phyloP scores from a whole-genome alignment of 306 rosid species.

The Sindora glabra region DNA sequence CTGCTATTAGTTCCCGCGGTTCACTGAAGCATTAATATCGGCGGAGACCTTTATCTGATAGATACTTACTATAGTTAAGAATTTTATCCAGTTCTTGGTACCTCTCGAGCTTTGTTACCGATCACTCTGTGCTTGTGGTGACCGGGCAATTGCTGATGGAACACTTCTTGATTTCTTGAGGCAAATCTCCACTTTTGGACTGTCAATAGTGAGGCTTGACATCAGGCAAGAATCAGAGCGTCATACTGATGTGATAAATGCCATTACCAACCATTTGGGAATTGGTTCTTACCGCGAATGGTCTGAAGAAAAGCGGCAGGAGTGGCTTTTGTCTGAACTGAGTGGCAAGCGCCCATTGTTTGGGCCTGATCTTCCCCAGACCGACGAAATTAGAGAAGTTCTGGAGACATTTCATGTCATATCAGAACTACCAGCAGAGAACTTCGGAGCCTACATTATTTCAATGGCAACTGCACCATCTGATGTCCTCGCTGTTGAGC shows the following conservation, averaged over 20 bases:
- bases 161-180: conserved; percentile 94
- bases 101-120: conserved; percentile 91
- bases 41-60: background rate
- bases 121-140: conserved; percentile 89
- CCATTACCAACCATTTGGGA: conserved; percentile 74
- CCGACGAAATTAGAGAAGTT: conserved; percentile 80
- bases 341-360: conserved; percentile 78
- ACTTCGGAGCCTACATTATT: conserved; percentile 86
- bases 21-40: background rate
- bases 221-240: conserved; percentile 96
- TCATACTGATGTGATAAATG: conserved; percentile 77
- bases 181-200: conserved; percentile 97
- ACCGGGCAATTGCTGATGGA: conserved; percentile 86
- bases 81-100: conserved; percentile 67
- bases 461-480: conserved; percentile 93
- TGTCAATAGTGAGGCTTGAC: conserved; percentile 88
- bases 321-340: conserved; percentile 85
- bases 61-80: conserved; percentile 27
- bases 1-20: background rate
- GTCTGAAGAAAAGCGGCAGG: conserved; percentile 74
- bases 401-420: conserved; percentile 73
- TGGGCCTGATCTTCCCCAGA: conserved; percentile 81
- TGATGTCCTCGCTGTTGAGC: conserved; percentile 89
- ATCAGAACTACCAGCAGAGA: conserved; percentile 75
- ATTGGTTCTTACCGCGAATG: conserved; percentile 88